These are phyloP conservation scores for Zygotorulaspora sp. DNA, from an alignment of 805 yeast species.

Conservation along the genomic window DNA sequence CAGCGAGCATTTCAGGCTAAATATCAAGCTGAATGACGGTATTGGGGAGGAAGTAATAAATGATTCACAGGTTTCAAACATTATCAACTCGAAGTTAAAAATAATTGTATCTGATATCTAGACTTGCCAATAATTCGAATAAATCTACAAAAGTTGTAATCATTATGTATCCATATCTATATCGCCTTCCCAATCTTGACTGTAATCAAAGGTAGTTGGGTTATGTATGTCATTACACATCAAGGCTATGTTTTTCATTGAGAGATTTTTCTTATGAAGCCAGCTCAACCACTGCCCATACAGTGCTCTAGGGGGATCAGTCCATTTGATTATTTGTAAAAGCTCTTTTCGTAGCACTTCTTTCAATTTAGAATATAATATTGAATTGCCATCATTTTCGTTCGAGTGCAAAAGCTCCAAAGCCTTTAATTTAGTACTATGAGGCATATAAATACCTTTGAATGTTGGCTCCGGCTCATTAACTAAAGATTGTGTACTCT, in stretches of 20 bases:
- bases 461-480: neutral
- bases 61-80: conserved; percentile 34
- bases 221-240: neutral
- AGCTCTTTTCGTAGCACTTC: conserved; percentile 26
- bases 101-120: conserved; percentile 37
- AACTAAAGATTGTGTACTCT: neutral
- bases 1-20: conserved; percentile 34
- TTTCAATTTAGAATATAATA: conserved; percentile 24
- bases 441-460: conserved; percentile 7
- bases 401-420: conserved; percentile 6
- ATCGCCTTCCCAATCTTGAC: conserved; percentile 9
- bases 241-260: neutral
- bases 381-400: conserved; percentile 4
- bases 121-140: too few species aligned
- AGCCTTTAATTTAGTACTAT: conserved; percentile 3
- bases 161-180: conserved; percentile 20
- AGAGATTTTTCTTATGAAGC: conserved; percentile 16
- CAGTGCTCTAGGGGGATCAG: conserved; percentile 17
- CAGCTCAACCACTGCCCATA: conserved; percentile 33
- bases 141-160: conserved; percentile 1
- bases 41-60: conserved; percentile 34
- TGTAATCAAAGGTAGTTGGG: neutral
- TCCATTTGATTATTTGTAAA: conserved; percentile 32
- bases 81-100: conserved; percentile 37
- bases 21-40: conserved; percentile 32